Evolutionary conservation across 2,329 filamentous ascomycete genomes (phyloP), one percentile per base, ranked within the genome.

Genomic region (Thermothelomyces thermophilus): DNA sequence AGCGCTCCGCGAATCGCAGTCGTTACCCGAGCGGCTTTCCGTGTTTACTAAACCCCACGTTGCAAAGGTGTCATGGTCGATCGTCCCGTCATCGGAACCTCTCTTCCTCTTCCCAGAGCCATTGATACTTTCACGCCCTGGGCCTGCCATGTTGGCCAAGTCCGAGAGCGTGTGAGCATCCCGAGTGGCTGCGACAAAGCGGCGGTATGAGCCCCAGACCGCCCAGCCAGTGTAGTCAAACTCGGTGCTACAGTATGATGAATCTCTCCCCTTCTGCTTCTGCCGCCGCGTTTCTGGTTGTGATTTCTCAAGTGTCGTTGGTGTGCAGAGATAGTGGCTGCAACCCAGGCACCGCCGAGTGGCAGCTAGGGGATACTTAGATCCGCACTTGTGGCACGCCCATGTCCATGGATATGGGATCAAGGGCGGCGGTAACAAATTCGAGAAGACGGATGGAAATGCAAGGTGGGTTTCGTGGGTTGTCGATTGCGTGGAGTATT

Each of bases 311-410:
- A n/a, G 22, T 59, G 17, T 62, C 58, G 20, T n/a, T n/a, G n/a
- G n/a, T n/a, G 59, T 62, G 59, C 70, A 71, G 52, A 66, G 62
- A 26, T 41, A 43, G 60, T 70, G 67, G 47, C 60, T 59, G 62
- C 70, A 70, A 34, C 64, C 59, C 40, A 73, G 64, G 45, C 72
- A 69, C 19, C 65, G 61, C 9, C 66, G 64, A 39, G 68, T 71
- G 51, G 56, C 61, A 42, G 56, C 54, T 6, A 69, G 50, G 36
- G 51, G 58, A 57, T 64, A 68, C 1, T 28, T 24, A 2, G 13
- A 42, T 11, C 35, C 14, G 59, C 69, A 71, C 10, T 22, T 1
- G 53, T 64, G 59, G 54, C 68, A 70, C 22, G 46, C 41, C 68
- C 69, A 71, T 26, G 44, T 41, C 65, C 64, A 70, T 39, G 60